Evolutionary conservation across 495 filamentous ascomycete genomes (phyloP).

Genomic region (Haplographium delicatum): DNA sequence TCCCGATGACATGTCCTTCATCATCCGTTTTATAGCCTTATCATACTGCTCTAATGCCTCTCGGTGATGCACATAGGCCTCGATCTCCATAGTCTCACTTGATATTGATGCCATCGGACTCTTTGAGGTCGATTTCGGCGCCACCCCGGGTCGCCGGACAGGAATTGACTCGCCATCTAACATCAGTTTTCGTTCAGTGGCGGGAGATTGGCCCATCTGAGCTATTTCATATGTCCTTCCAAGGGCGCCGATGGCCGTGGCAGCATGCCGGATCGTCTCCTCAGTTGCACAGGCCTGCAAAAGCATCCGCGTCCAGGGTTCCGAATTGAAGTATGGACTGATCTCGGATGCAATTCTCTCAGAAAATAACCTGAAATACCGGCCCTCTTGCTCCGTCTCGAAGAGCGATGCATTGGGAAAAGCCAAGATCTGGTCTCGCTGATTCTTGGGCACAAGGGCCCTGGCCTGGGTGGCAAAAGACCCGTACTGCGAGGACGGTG

Average conservation of each 20-base stretch:
- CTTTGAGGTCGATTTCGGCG: too few relatives aligned
- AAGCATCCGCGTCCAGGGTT: slow-evolving; percentile 53
- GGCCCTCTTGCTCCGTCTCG: slow-evolving; percentile 37
- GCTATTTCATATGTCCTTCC: slow-evolving; percentile 41
- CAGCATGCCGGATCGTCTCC: slow-evolving; percentile 55
- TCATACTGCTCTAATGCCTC: slow-evolving; percentile 14
- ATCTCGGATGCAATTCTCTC: slow-evolving; percentile 49
- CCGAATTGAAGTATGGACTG: slow-evolving; percentile 54
- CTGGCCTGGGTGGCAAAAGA: slow-evolving; percentile 10
- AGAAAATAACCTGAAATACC: slow-evolving; percentile 53
- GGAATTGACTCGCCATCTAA: neutral
- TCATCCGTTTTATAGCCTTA: slow-evolving; percentile 12
- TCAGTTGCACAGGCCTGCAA: slow-evolving; percentile 54
- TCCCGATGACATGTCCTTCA: slow-evolving; percentile 3
- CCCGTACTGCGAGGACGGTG: slow-evolving; percentile 8
- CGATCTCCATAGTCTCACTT: neutral
- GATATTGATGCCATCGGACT: neutral
- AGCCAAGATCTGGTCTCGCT: neutral
- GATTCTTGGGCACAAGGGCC: slow-evolving; percentile 6
- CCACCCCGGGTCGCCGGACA: neutral
- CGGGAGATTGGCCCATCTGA: neutral
- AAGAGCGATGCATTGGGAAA: slow-evolving; percentile 5
- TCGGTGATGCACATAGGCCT: slow-evolving; percentile 12
- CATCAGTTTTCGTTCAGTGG: neutral
- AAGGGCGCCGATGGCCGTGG: slow-evolving; percentile 57